Base-by-base conservation (phyloP, 2,329 filamentous ascomycete genomes). In the Pseudonectria foliicola region DNA sequence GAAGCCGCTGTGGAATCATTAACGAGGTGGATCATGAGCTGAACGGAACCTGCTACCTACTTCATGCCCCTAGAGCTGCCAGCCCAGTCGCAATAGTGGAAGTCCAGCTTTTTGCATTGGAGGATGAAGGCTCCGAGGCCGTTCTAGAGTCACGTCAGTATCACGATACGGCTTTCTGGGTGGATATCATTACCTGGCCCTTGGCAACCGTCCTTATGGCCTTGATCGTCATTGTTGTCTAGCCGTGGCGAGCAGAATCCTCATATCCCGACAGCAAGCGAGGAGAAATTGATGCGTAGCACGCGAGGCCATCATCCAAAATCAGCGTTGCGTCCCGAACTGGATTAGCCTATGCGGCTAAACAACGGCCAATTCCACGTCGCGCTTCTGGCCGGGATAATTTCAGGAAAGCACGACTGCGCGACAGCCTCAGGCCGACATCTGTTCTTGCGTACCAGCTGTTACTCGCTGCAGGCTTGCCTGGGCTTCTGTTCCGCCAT, bases 21-120 rank as follows among this genome's bases (percentile, higher is more conserved):
- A 51, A 66, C 45, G 15, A 33, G 28, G n/a, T 7, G 2, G 18
- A 14, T 25, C 13, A 37, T 29, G 38, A 35, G 23, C 31, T 1
- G 10, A 13, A 25, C 25, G 12, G 4, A 18, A 5, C 10, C 11
- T 6, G 12, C 14, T 6, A 49, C 74, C 45, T 71, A 92, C 85
- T 94, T 92, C 88, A 96, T 95, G 57, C 92, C 92, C 55, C 70
- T 79, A 25, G 90, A 96, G 62, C 86, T 94, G 44, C 89, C 92
- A 38, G 85, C 86, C 77, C 84, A 89, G 73, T 96, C 88, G 71
- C 92, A 96, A 70, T 95, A 98, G 68, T 94, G 85, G 57, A 98
- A 86, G 62, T 95, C 86, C 61, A 98, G 71, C 58, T 82, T 85
- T 72, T 87, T 94, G 79, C 92, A 98, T 70, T 95, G 90, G 39